Percentiles rank a stretch among this genome's conserved stretches.
Evolutionary conservation across 2,329 filamentous ascomycete genomes (phyloP).

Genomic region (Aspergillus felis): DNA sequence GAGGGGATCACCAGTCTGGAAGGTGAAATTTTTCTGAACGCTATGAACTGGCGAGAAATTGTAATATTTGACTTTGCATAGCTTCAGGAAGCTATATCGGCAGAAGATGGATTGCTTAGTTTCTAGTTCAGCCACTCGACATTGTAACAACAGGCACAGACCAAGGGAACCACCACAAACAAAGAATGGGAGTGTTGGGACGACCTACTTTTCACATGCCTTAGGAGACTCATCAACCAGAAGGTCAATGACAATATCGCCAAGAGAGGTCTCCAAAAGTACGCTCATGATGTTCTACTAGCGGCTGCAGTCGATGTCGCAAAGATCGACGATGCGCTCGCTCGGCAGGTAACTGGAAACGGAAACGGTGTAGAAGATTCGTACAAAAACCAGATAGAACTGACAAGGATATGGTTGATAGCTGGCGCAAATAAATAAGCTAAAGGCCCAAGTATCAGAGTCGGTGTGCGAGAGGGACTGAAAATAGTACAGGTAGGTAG

Average conservation of each 20-base stretch:
- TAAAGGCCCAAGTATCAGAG: background rate
- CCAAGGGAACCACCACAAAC: background rate
- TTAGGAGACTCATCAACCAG: slow-evolving; percentile 84
- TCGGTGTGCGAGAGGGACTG: background rate
- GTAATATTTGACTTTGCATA: slow-evolving; percentile 99
- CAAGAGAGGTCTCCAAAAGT: slow-evolving; percentile 84
- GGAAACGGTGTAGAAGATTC: background rate
- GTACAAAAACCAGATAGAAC: background rate
- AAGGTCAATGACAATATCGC: slow-evolving; percentile 93
- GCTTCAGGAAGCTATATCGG: slow-evolving; percentile 78
- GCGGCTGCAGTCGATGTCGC: slow-evolving; percentile 10
- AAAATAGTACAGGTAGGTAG: background rate
- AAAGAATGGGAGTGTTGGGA: slow-evolving; percentile 4
- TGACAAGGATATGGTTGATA: background rate
- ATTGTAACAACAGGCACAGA: slow-evolving; percentile 20
- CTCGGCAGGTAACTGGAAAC: slow-evolving; percentile 2
- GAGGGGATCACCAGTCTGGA: slow-evolving; percentile 91
- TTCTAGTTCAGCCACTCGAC: slow-evolving; percentile 51
- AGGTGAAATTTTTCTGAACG: slow-evolving; percentile 91
- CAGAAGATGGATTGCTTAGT: slow-evolving; percentile 47
- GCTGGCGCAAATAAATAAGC: background rate
- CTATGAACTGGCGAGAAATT: slow-evolving; percentile 92
- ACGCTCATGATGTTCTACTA: slow-evolving; percentile 67
- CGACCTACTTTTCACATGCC: slow-evolving; percentile 89
- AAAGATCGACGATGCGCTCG: slow-evolving; percentile 13